A percentile compares a stretch with the other conserved stretches of the same genome.
phyloP scores from a whole-genome alignment of 2,329 filamentous ascomycete species.

The Phyllosticta citrichinensis region DNA sequence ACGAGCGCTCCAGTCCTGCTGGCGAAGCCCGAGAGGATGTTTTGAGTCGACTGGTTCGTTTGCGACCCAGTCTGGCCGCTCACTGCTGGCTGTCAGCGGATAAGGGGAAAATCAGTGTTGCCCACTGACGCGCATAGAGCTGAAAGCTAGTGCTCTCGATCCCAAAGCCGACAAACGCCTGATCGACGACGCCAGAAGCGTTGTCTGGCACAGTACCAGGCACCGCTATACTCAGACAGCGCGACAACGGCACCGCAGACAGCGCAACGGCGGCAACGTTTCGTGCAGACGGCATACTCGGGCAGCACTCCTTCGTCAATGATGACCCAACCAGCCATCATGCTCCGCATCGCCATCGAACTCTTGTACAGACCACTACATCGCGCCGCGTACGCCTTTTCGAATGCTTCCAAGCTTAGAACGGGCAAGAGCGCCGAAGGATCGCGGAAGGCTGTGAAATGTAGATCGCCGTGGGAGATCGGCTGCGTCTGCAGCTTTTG shows the following conservation, averaged over 20 bases:
- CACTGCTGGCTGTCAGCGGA: not conserved
- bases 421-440: not conserved
- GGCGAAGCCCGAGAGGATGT: slow-evolving; percentile 1
- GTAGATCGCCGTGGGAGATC: not conserved
- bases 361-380: not conserved
- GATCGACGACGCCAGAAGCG: not conserved
- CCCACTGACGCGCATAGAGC: not conserved
- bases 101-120: not conserved
- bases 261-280: not conserved
- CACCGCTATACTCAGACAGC: not conserved
- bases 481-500: not conserved
- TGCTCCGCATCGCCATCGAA: not conserved
- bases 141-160: not conserved
- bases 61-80: not conserved
- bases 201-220: not conserved
- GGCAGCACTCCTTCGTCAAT: not conserved
- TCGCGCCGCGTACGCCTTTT: not conserved
- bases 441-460: not conserved
- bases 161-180: not conserved
- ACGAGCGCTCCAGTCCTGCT: not conserved
- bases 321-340: not conserved
- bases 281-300: not conserved
- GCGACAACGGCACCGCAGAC: not conserved
- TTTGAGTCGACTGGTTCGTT: not conserved
- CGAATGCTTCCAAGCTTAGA: not conserved